Percentiles rank a stretch among this genome's conserved stretches.
Conservation (phyloP, 108 stramenopile species). For the Schizochytrium sp. region DNA sequence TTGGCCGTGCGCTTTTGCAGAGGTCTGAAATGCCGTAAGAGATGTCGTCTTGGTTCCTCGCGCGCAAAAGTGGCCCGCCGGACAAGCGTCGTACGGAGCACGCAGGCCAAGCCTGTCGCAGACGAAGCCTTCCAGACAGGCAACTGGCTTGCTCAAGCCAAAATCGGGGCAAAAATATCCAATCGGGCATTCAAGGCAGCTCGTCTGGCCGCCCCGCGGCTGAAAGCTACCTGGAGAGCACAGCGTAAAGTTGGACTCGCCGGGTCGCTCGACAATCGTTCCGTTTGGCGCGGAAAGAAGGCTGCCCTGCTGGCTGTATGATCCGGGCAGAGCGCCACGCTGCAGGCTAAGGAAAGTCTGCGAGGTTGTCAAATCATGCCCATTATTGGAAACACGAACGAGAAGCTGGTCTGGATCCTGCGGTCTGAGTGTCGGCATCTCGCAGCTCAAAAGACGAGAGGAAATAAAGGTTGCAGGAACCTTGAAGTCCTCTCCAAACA, state of each 20-base stretch:
- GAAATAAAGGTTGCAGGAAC: constrained; percentile 33
- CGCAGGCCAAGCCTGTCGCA: constrained; percentile 53
- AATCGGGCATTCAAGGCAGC: constrained; percentile 59
- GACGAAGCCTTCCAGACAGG: constrained; percentile 61
- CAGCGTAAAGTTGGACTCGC: constrained; percentile 56
- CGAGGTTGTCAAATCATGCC: constrained; percentile 33
- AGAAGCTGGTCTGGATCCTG: constrained; percentile 6
- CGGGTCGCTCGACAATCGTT: constrained; percentile 21
- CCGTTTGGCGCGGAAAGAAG: constrained; percentile 46
- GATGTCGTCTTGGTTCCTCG: constrained; percentile 46
- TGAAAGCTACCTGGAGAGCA: constrained; percentile 66
- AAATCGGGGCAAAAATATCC: constrained; percentile 62
- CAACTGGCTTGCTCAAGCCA: constrained; percentile 48
- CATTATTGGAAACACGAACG: constrained; percentile 51
- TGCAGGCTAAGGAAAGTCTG: neutral
- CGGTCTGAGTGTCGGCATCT: constrained; percentile 9
- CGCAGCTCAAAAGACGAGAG: constrained; percentile 27
- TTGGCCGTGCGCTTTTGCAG: neutral
- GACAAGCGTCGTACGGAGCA: constrained; percentile 43
- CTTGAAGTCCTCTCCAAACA: neutral
- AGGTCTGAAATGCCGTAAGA: neutral
- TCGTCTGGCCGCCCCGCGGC: constrained; percentile 40
- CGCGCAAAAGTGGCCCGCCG: constrained; percentile 58
- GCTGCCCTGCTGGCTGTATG: neutral
- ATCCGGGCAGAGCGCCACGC: neutral